Base-by-base conservation (phyloP, 768 basidiomycete species). In the Hypsizygus marmoreus region DNA sequence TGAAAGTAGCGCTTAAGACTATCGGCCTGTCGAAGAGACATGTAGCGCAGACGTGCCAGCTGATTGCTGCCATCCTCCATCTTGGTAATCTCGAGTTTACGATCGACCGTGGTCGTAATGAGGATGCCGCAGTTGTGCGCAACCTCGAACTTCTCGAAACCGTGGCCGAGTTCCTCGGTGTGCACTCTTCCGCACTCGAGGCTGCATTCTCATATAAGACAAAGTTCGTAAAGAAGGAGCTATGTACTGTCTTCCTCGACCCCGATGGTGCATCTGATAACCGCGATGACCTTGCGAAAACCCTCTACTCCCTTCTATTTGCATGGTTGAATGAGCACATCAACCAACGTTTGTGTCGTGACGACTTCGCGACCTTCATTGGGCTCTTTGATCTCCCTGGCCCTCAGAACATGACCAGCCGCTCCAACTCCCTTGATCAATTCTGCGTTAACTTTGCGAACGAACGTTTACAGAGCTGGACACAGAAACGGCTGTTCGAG, bases 361-460 rank as follows among this genome's bases (percentile, higher is more conserved):
- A 97, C 29, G 93, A 97, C 61, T 99, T 93, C 53, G 74, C 79
- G 3, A 91, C 89, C 2, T 97, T 95, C 70, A 86, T 98, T 54
- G 91, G 93, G 7, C 76, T 98, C 26, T 87, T 98, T 60, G 94
- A 99, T 64, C 81, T 98, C 9, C 94, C 95, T 2, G 94, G 95
- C 4, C 80, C 88, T 4, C 93, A 97, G 65, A 95, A 97, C 67
- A 80, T 92, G 68, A 83, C 86, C 3, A 86, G 84, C 46, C 80
- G 91, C 1, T 74, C 88, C 45, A 97, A 99, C 67, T 94, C 93
- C 5, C 81, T 99, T 37, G 94, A 99, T 62, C 93, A 97, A 52
- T 93, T 98, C 65, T 91, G 89, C 66, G 78, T 97, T 74, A 99
- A 98, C 69, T 95, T 92, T 56, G 93, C 95, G 47, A 94, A 94